These are phyloP conservation scores for Hebeloma cylindrosporum DNA, from an alignment of 768 basidiomycete genomes.

Conservation along the genomic window DNA sequence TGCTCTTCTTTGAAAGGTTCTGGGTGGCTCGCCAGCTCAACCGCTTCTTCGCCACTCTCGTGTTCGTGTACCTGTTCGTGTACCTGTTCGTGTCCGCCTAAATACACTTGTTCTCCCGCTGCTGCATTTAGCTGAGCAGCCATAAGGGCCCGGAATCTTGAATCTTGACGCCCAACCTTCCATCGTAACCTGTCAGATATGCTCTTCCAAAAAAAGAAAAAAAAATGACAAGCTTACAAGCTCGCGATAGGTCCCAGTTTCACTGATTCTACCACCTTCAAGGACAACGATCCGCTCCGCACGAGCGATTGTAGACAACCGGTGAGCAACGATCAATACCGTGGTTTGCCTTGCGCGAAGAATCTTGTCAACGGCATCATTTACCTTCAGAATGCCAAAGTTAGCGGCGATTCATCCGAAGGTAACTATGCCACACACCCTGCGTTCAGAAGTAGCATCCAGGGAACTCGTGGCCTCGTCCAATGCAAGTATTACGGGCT, in stretches of 20 bases:
- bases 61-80: conserved; percentile 13
- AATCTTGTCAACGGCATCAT: conserved; percentile 90
- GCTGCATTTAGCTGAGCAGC: conserved; percentile 77
- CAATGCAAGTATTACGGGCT: conserved; percentile 82
- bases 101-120: conserved; percentile 28
- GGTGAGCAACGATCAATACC: conserved; percentile 86
- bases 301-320: conserved; percentile 85
- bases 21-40: conserved; percentile 5
- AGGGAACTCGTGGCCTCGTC: conserved; percentile 90
- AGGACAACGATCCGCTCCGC: conserved; percentile 90
- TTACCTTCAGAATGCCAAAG: conserved; percentile 50
- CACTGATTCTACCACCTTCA: conserved; percentile 81
- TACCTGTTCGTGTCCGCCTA: conserved; percentile 1
- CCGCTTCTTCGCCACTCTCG: conserved; percentile 10
- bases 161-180: conserved; percentile 65
- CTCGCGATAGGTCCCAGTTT: conserved; percentile 79
- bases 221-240: conserved; percentile 47
- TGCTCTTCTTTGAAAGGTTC: too few species aligned
- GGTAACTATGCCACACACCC: conserved; percentile 41
- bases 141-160: conserved; percentile 86
- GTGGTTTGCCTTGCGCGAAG: conserved; percentile 78
- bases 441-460: conserved; percentile 85
- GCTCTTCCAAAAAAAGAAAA: neutral
- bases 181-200: conserved; percentile 1
- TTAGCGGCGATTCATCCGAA: neutral